Evolutionary conservation across 2,329 filamentous ascomycete species (phyloP), one percentile per base, ranked within the genome.

Genomic region (Lasiodiplodia hormozganensis): DNA sequence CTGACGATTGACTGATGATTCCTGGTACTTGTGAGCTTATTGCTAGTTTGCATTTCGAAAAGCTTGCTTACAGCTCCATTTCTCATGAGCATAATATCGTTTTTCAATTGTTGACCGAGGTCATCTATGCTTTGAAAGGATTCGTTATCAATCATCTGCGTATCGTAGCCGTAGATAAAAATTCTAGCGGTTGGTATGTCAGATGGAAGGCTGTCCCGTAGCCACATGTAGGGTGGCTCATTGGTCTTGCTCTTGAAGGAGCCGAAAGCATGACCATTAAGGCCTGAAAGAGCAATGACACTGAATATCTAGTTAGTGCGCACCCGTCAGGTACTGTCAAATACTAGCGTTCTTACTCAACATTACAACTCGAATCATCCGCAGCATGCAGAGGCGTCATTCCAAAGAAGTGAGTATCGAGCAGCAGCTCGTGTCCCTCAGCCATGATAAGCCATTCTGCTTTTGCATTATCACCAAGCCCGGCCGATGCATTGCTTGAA

Each of bases 1-100:
- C 0, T 6, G 1, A 6, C 5, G 12, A 1, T 18, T 1, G 1
- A 10, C 3, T 43, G 40, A 43, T 16, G 4, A 4, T 16, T 4
- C 40, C 40, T 18, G 0, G 40, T 43, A 4, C 1, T 43, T 16
- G 10, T n/a, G n/a, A n/a, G n/a, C n/a, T n/a, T n/a, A n/a, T n/a
- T n/a, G n/a, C n/a, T n/a, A n/a, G n/a, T n/a, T n/a, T n/a, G n/a
- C n/a, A n/a, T n/a, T n/a, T n/a, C n/a, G n/a, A n/a, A n/a, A n/a
- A n/a, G n/a, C n/a, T n/a, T n/a, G n/a, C n/a, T n/a, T n/a, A n/a
- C n/a, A n/a, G n/a, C n/a, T n/a, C n/a, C n/a, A n/a, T n/a, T n/a
- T n/a, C 40, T 12, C 3, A 43, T 6, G 3, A 18, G 3, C 1
- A 43, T 2, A 4, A 43, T 0, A 1, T 12, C 40, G 1, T 2